Base-by-base conservation (phyloP, 2,329 filamentous ascomycete species). In the Colletotrichum melonis region DNA sequence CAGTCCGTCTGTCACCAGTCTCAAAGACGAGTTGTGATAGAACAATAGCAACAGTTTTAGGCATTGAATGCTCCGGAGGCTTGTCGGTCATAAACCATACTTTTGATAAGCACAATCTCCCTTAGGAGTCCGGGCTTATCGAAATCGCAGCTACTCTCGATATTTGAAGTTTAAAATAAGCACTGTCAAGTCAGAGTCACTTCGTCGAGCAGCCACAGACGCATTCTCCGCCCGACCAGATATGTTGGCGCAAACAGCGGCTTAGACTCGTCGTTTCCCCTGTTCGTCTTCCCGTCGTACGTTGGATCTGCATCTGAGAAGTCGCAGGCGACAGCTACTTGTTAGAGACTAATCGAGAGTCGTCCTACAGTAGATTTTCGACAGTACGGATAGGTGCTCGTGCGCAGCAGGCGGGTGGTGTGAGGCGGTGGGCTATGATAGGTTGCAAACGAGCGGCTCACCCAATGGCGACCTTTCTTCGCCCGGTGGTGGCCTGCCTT, bases 281-380 rank as follows among this genome's bases (percentile, higher is more conserved):
- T 59, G 32, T 30, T 35, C 16, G 32, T 56, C 5, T 16, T 32
- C 22, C 54, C 11, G 6, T 22, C 22, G 6, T 32, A 28, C 24
- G 56, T 62, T 70, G 59, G 56, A 73, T 73, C 42, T 69, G 59
- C 42, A 35, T 73, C 59, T 64, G 55, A n/a, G 52, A 59, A 26
- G 42, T 60, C 59, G 56, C 42, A 73, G 63, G 14, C 54, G 66
- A 73, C 65, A 54, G 38, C 24, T 35, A 58, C 65, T 64, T 63
- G 59, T 69, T 30, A 32, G 59, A 64, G 65, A 28, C 38, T 26
- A 59, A 59, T 69, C 42, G 59, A 69, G 42, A 64, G 57, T 49
- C 9, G 24, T 26, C 54, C 42, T 35, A 58, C 11, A 16, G 16
- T 16, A 57, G 52, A 62, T 63, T 64, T 30, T 64, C 58, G 66